These are phyloP conservation scores for Annulohypoxylon moriforme DNA, from an alignment of 495 filamentous ascomycete genomes.

Conservation along the genomic window DNA sequence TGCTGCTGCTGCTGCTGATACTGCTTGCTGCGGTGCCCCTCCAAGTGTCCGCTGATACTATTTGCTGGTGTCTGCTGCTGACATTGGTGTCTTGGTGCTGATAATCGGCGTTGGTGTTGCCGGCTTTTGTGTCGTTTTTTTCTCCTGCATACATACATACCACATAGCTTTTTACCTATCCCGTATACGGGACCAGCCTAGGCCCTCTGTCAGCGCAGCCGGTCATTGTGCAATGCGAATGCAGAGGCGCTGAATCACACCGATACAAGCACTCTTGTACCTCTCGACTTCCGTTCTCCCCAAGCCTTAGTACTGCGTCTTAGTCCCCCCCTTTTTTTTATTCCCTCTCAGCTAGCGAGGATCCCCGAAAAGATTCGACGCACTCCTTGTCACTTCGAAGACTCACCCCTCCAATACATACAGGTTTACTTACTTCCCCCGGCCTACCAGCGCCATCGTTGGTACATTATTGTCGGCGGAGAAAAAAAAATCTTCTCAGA, in stretches of 20 bases:
- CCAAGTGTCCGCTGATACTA: background rate
- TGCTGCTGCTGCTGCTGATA: background rate
- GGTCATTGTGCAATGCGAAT: slow-evolving; percentile 38
- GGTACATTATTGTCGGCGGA: slow-evolving; percentile 40
- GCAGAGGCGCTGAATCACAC: slow-evolving; percentile 43
- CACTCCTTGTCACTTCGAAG: slow-evolving; percentile 45
- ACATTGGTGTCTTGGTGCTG: slow-evolving; percentile 1
- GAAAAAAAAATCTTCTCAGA: slow-evolving; percentile 48
- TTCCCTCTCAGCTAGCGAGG: slow-evolving; percentile 43
- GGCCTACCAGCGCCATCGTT: slow-evolving; percentile 34
- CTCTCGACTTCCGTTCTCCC: slow-evolving; percentile 21
- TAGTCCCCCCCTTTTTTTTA: slow-evolving; percentile 28
- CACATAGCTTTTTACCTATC: slow-evolving; percentile 26
- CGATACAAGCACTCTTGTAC: slow-evolving; percentile 43
- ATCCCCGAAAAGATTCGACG: slow-evolving; percentile 35
- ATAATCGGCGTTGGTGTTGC: slow-evolving; percentile 11
- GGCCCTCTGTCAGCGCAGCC: slow-evolving; percentile 32
- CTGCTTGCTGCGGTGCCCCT: background rate
- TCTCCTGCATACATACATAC: slow-evolving; percentile 32
- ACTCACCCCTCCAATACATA: slow-evolving; percentile 47
- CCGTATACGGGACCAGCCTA: slow-evolving; percentile 37
- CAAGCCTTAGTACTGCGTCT: slow-evolving; percentile 34
- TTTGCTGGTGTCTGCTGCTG: slow-evolving; percentile 10
- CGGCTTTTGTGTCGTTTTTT: slow-evolving; percentile 35
- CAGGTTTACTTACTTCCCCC: slow-evolving; percentile 39